Evolutionary conservation across 257 asterid genomes (phyloP).

Genomic region (Salvia hispanica): DNA sequence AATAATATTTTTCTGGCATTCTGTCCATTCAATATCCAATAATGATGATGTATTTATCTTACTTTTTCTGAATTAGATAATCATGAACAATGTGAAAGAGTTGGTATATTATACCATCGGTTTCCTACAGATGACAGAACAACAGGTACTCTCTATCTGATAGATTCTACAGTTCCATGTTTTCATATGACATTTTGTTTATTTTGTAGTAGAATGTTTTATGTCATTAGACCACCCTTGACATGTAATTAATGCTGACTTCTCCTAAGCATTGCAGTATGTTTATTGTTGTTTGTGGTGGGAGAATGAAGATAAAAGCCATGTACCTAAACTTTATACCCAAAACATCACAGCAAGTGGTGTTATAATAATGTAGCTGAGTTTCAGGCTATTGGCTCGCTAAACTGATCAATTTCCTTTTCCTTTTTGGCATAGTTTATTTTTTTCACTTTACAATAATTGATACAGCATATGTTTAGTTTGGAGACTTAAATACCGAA

Average conservation of each 20-base stretch:
- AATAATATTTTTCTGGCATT: neutral
- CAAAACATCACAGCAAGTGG: neutral
- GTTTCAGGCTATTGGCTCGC: neutral
- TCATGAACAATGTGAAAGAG: conserved; percentile 72
- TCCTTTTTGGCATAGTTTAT: neutral
- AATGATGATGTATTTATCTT: conserved; percentile 18
- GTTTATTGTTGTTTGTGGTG: neutral
- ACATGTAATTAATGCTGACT: conserved; percentile 1
- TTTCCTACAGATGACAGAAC: conserved; percentile 92
- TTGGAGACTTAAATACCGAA: conserved; percentile 7
- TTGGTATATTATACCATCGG: conserved; percentile 81
- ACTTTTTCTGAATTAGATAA: conserved; percentile 45
- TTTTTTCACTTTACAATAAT: neutral
- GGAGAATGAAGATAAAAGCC: neutral
- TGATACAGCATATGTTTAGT: conserved; percentile 2
- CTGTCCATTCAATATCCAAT: conserved; percentile 17
- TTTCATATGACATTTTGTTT: conserved; percentile 1
- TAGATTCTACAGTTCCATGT: conserved; percentile 8
- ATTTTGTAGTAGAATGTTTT: neutral
- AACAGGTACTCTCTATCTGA: conserved; percentile 61
- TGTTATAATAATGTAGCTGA: neutral
- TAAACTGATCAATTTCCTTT: neutral
- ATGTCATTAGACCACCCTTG: too few species aligned
- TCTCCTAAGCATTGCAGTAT: conserved; percentile 1
- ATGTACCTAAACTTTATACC: neutral